These are phyloP conservation scores for Talaromyces verruculosus DNA, from an alignment of 2,329 filamentous ascomycete genomes.

Conservation along the genomic window DNA sequence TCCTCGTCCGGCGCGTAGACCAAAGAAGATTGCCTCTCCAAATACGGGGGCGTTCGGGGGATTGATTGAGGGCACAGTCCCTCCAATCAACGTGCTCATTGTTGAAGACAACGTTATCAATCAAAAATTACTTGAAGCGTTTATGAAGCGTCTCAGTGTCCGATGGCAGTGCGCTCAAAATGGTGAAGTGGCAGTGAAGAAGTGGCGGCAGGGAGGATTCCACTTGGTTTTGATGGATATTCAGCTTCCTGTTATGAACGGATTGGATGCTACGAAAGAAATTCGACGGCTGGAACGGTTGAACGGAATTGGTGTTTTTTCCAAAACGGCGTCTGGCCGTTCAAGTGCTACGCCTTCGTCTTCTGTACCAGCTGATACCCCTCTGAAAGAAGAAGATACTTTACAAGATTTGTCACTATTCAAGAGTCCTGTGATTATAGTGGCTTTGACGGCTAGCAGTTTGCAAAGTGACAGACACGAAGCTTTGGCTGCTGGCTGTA, in stretches of 20 bases:
- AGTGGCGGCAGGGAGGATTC: constrained; percentile 90
- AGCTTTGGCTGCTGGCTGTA: constrained; percentile 90
- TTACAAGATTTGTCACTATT: constrained; percentile 59
- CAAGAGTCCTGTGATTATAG: constrained; percentile 96
- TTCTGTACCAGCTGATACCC: constrained; percentile 25
- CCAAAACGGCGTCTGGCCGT: constrained; percentile 61
- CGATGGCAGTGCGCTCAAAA: constrained; percentile 98
- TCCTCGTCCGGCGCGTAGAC: constrained; percentile 45
- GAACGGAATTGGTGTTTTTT: constrained; percentile 90
- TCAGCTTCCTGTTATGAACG: constrained; percentile 94
- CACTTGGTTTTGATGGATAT: constrained; percentile 99
- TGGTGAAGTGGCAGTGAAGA: constrained; percentile 85
- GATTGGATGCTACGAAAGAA: constrained; percentile 90
- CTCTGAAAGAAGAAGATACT: constrained; percentile 39
- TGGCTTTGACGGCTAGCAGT: constrained; percentile 90
- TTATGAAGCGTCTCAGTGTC: constrained; percentile 93
- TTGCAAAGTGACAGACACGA: constrained; percentile 94
- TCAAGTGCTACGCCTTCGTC: constrained; percentile 41
- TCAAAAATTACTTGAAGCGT: constrained; percentile 84
- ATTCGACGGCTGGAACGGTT: constrained; percentile 85
- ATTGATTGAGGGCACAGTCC: constrained; percentile 77
- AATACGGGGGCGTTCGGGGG: constrained; percentile 53
- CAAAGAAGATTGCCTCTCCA: constrained; percentile 36
- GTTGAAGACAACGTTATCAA: constrained; percentile 99
- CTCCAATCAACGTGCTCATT: constrained; percentile 94